A percentile compares a stretch with the other conserved stretches of the same genome.
Conservation (phyloP, 2,329 filamentous ascomycete genomes). For the Penicillium rolfsii region DNA sequence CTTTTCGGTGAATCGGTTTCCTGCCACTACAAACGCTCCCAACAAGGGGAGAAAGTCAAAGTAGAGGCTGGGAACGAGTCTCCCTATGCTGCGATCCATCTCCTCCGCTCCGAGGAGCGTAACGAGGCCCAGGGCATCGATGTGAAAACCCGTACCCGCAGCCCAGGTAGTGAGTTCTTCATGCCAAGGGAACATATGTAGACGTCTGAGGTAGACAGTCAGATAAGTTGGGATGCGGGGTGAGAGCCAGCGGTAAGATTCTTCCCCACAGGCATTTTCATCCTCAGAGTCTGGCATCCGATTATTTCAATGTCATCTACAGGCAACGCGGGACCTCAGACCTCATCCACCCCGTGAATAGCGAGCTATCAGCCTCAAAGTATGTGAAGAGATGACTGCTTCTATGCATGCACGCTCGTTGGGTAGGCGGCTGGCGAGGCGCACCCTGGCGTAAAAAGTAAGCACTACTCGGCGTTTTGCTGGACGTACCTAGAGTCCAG, state of each 20-base stretch:
- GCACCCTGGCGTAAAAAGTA: neutral
- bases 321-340: neutral
- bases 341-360: neutral
- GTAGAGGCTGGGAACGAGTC: constrained; percentile 15
- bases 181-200: constrained; percentile 18
- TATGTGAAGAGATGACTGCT: constrained; percentile 1
- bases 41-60: constrained; percentile 10
- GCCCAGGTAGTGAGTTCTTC: constrained; percentile 10
- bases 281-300: neutral
- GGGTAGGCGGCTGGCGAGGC: neutral
- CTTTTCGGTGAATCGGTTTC: neutral
- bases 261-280: neutral
- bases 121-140: constrained; percentile 19
- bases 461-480: neutral
- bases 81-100: constrained; percentile 18
- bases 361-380: neutral
- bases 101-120: constrained; percentile 19
- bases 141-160: constrained; percentile 9
- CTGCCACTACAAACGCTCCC: neutral
- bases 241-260: neutral
- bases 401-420: neutral
- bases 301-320: neutral
- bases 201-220: neutral
- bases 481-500: neutral
- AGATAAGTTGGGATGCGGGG: neutral